Conservation (phyloP, 495 filamentous ascomycete genomes). For the Penicillium samsonianum region DNA sequence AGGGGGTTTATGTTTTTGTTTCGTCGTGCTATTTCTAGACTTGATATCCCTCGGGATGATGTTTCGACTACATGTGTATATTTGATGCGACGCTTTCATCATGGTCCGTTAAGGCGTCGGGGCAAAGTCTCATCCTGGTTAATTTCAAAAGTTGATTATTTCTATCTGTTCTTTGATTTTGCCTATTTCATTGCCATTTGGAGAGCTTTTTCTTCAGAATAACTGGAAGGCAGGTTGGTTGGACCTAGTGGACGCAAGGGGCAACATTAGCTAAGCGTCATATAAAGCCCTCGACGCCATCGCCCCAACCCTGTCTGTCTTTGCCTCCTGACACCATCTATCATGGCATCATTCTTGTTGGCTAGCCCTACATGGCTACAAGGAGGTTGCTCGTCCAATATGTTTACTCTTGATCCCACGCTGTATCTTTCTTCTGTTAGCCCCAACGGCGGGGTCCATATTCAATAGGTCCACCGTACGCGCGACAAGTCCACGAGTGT, state of each 20-base stretch:
- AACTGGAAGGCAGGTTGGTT: neutral
- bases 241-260: constrained; percentile 7
- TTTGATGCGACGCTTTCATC: constrained; percentile 43
- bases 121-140: constrained; percentile 33
- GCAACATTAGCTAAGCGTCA: constrained; percentile 24
- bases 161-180: neutral
- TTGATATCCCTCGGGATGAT: constrained; percentile 38
- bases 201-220: neutral
- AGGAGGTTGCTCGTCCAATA: constrained; percentile 18
- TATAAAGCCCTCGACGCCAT: constrained; percentile 14
- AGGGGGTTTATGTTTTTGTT: constrained; percentile 24
- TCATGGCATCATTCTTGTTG: constrained; percentile 34
- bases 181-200: neutral
- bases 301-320: neutral
- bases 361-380: constrained; percentile 35
- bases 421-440: constrained; percentile 52
- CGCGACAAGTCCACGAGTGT: constrained; percentile 18
- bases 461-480: constrained; percentile 42
- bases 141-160: constrained; percentile 28
- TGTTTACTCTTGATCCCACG: constrained; percentile 30
- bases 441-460: constrained; percentile 74
- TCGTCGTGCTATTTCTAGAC: constrained; percentile 29
- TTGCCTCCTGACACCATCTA: constrained; percentile 11
- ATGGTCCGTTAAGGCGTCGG: constrained; percentile 46
- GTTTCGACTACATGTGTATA: constrained; percentile 42